Conservation (phyloP, 805 yeast genomes). For the Yarrowia sp. region DNA sequence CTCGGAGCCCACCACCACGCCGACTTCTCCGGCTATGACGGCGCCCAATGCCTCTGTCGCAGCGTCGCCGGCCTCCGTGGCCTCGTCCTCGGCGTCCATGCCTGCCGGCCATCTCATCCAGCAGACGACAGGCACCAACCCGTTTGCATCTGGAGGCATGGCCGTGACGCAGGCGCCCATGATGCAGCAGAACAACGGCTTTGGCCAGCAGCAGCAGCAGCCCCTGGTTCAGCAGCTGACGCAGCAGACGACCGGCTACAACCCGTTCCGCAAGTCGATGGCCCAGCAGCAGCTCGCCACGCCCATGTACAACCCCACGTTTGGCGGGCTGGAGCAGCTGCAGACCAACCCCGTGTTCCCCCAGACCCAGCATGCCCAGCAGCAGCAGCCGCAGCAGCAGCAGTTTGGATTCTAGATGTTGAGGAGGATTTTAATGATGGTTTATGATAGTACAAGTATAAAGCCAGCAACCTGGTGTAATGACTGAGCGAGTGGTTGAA, state of each 20-base stretch:
- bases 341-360: slow-evolving; percentile 71
- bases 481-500: no score
- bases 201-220: slow-evolving; percentile 22
- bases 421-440: background rate
- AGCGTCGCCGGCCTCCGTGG: slow-evolving; percentile 20
- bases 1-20: slow-evolving; percentile 24
- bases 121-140: slow-evolving; percentile 45
- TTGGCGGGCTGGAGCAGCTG: slow-evolving; percentile 68
- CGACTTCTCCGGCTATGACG: slow-evolving; percentile 36
- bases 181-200: slow-evolving; percentile 25
- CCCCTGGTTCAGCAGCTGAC: slow-evolving; percentile 31
- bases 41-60: slow-evolving; percentile 31
- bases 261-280: slow-evolving; percentile 52
- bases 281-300: slow-evolving; percentile 36
- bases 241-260: slow-evolving; percentile 52
- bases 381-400: slow-evolving; percentile 7
- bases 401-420: slow-evolving; percentile 2
- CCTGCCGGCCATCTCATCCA: slow-evolving; percentile 29
- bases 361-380: slow-evolving; percentile 43
- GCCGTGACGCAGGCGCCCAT: slow-evolving; percentile 10
- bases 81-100: slow-evolving; percentile 26
- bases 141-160: slow-evolving; percentile 39
- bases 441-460: background rate
- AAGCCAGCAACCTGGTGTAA: background rate
- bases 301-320: slow-evolving; percentile 43